phyloP scores from a whole-genome alignment of 1,284 basidiomycete species.

The Irpex lacteus region DNA sequence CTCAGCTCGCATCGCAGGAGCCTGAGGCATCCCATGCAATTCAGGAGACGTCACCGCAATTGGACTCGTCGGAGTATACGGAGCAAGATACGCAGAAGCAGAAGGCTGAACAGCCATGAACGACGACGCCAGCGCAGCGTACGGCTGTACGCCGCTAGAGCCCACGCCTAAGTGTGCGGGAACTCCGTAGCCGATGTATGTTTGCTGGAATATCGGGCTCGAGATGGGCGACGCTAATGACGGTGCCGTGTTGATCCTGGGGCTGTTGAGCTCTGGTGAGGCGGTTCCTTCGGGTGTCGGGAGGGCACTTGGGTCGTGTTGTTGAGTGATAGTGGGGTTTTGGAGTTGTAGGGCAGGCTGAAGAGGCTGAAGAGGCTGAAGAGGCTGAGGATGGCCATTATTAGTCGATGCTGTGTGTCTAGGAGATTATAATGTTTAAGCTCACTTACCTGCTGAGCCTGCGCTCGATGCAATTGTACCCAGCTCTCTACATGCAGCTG shows the following conservation, averaged over 20 bases:
- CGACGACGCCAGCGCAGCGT: not conserved
- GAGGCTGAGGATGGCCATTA: not conserved
- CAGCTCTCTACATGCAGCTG: constrained; percentile 1
- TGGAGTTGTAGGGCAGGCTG: not conserved
- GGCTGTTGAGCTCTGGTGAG: not conserved
- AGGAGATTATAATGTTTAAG: not conserved
- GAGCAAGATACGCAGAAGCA: not conserved
- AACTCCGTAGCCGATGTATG: not conserved
- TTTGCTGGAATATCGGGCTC: not conserved
- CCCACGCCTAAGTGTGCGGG: not conserved
- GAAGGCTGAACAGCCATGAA: not conserved
- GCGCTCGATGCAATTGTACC: not conserved
- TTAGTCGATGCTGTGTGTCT: not conserved
- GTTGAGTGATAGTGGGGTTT: not conserved
- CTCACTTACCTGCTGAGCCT: not conserved
- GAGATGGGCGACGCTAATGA: not conserved
- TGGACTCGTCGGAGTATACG: not conserved
- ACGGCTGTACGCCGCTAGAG: not conserved
- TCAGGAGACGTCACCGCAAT: not conserved
- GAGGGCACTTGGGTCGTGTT: constrained; percentile 6
- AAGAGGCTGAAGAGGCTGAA: not conserved
- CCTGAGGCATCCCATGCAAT: not conserved
- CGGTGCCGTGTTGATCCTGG: not conserved
- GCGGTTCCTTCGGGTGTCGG: constrained; percentile 11
- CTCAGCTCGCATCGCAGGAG: not conserved